Conservation (phyloP, 2,329 filamentous ascomycete species). For the Sarocladiaceae sp. region DNA sequence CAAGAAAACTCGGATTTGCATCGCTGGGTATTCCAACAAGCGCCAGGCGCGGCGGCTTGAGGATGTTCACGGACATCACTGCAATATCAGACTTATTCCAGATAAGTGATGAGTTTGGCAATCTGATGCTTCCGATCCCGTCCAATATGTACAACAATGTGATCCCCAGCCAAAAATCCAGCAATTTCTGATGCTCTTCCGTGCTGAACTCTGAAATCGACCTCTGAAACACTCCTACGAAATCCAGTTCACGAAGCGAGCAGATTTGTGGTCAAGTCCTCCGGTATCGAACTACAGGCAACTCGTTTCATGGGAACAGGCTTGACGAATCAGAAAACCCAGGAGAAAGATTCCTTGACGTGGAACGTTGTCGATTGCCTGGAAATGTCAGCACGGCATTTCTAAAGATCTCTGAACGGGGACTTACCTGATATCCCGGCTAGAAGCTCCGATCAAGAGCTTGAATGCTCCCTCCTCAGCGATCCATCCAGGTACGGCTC, state of each 20-base stretch:
- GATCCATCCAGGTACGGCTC: slow-evolving; percentile 52
- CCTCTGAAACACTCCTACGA: too few species aligned
- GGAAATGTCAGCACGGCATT: slow-evolving; percentile 12
- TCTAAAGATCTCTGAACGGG: neutral
- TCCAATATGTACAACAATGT: neutral
- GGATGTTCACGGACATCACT: neutral
- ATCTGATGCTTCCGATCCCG: slow-evolving; percentile 2
- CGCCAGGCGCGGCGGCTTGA: too few species aligned
- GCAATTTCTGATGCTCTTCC: too few species aligned
- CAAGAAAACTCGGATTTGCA: neutral
- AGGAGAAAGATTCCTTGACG: slow-evolving; percentile 59
- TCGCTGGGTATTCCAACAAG: neutral
- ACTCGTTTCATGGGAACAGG: slow-evolving; percentile 7
- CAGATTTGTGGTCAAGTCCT: neutral
- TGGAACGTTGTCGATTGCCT: slow-evolving; percentile 47
- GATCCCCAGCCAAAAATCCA: too few species aligned
- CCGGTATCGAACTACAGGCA: neutral
- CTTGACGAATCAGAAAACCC: slow-evolving; percentile 46
- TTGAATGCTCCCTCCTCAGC: slow-evolving; percentile 59
- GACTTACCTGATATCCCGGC: slow-evolving; percentile 14
- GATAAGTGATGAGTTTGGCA: slow-evolving; percentile 3
- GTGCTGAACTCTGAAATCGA: too few species aligned
- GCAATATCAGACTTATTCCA: neutral
- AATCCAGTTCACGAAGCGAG: neutral
- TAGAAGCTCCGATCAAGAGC: slow-evolving; percentile 37